Evolutionary conservation across 805 yeast species (phyloP), one percentile per base, ranked within the genome.

Genomic region (Yarrowia deformans): DNA sequence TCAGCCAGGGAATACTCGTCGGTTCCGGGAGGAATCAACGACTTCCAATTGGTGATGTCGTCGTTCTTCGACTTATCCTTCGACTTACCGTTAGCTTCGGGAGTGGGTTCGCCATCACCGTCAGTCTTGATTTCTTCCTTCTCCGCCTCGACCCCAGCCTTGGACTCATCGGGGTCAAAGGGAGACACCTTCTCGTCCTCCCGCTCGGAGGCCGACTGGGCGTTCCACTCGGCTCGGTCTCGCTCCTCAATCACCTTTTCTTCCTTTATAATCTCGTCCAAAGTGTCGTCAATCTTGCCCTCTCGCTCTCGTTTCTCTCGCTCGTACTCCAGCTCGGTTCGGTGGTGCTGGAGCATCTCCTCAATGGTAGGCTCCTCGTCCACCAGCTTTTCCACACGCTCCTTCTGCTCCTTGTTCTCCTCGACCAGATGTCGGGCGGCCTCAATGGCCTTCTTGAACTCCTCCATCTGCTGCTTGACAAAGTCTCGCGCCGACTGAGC

Each of bases 401-500:
- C 13, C 37, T 48, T 63, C 56, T 35, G 56, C 23, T 63, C 56
- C 23, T 49, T 19, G 39, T 37, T 63, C 37, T 63, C 45, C 35
- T 48, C 37, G 5, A 63, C 56, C 19, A 63, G 56, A 16, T 40
- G 68, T 9, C 68, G 37, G 5, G 68, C 68, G 7, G 68, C 56
- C 23, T 48, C 56, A 29, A 63, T 63, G 46, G 68, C 55, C 56
- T 42, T 35, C 54, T 69, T 66, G 29, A 58, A 63, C 32, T 39
- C 50, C 37, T 52, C 61, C 42, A 73, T 42, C 52, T 73, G 76
- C 42, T 60, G 54, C 46, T 69, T 61, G 12, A 74, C 72, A 67
- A 89, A 95, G 49, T 84, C 84, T 71, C 84, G 85, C 0, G 98
- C 91, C 50, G 91, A 87, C 6, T 78, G 81, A 32, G 82, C 82